A percentile compares a stretch with the other conserved stretches of the same genome.
phyloP scores from a whole-genome alignment of 225 moss, liverwort and hornwort genomes.

The Physcomitrellopsis africana region DNA sequence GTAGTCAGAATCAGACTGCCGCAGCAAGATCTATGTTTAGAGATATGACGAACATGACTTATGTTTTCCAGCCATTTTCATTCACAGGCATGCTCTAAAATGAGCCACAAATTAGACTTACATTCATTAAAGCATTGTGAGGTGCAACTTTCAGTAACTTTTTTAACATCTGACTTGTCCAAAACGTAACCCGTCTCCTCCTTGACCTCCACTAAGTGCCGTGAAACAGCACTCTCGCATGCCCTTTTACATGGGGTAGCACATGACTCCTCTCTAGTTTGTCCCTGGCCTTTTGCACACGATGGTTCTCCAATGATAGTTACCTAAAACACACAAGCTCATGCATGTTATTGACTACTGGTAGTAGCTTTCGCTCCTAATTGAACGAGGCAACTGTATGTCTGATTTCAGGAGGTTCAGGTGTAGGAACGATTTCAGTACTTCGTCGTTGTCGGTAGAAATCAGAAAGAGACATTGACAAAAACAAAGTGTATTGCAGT shows the following conservation, averaged over 20 bases:
- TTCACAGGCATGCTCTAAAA: neutral
- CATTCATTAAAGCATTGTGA: constrained; percentile 65
- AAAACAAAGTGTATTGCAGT: neutral
- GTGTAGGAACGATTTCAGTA: neutral
- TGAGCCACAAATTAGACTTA: constrained; percentile 20
- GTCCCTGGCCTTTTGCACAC: constrained; percentile 67
- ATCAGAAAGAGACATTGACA: neutral
- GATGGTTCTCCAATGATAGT: constrained; percentile 58
- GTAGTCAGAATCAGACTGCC: neutral
- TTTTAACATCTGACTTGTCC: constrained; percentile 50
- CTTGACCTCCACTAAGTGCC: constrained; percentile 58
- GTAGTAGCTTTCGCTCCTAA: neutral
- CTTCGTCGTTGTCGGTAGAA: neutral
- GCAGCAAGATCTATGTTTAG: neutral
- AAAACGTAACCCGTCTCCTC: constrained; percentile 65
- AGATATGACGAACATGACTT: neutral
- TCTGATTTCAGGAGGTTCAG: neutral
- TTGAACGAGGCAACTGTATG: neutral
- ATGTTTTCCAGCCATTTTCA: neutral
- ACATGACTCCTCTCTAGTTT: constrained; percentile 63
- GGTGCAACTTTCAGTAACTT: constrained; percentile 53
- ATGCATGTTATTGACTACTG: neutral
- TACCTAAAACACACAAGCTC: constrained; percentile 38
- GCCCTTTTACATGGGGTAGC: constrained; percentile 53
- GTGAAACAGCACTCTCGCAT: constrained; percentile 52